phyloP scores from a whole-genome alignment of 2,329 filamentous ascomycete species.

The Bretziella fagacearum region DNA sequence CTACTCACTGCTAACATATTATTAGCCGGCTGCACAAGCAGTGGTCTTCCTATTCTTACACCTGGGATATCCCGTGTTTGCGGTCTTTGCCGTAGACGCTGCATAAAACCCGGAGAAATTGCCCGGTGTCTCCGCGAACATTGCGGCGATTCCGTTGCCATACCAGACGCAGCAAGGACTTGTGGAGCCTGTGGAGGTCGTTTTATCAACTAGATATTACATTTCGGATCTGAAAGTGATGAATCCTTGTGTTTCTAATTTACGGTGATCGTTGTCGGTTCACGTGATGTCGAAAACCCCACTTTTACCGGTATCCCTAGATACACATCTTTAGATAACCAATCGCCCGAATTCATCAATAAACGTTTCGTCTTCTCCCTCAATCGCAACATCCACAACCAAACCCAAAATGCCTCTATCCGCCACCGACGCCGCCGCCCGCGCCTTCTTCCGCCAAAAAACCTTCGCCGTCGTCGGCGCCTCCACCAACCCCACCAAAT shows the following conservation, averaged over 20 bases:
- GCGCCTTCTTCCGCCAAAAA: slow-evolving; percentile 62
- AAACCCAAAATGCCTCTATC: slow-evolving; percentile 4
- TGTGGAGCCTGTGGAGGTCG: slow-evolving; percentile 11
- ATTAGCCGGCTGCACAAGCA: slow-evolving; percentile 35
- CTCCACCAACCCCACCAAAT: slow-evolving; percentile 69
- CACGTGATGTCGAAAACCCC: too few species aligned
- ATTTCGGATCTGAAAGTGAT: background rate
- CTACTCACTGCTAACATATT: slow-evolving; percentile 3
- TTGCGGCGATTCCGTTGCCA: background rate
- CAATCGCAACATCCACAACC: background rate
- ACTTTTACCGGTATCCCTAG: background rate
- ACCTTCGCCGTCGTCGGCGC: slow-evolving; percentile 82
- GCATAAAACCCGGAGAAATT: slow-evolving; percentile 6
- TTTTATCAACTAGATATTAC: slow-evolving; percentile 7
- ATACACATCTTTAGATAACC: background rate
- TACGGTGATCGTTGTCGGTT: too few species aligned
- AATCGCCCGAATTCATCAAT: too few species aligned
- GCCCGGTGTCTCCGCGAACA: slow-evolving; percentile 1
- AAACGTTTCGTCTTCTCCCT: too few species aligned
- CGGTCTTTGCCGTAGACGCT: slow-evolving; percentile 30
- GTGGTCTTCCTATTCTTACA: slow-evolving; percentile 35
- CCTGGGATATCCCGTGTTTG: slow-evolving; percentile 38
- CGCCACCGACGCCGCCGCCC: slow-evolving; percentile 49
- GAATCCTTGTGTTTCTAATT: background rate
- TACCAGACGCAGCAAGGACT: slow-evolving; percentile 3